Conservation (phyloP, 495 filamentous ascomycete genomes). For the Bombardia bombarda region DNA sequence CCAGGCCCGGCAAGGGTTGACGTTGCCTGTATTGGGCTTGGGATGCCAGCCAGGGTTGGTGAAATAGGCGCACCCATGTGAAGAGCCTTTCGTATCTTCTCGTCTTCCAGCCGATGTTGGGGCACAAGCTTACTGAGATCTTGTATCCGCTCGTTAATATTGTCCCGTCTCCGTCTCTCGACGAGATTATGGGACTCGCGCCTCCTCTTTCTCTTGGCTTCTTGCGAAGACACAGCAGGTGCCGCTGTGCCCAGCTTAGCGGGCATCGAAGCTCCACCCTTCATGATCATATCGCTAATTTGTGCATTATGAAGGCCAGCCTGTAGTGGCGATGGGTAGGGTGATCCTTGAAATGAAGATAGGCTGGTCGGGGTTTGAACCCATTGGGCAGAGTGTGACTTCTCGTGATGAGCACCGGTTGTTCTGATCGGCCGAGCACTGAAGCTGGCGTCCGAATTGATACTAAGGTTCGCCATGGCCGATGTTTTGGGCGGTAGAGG, state of each 20-base stretch:
- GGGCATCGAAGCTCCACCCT: conserved; percentile 49
- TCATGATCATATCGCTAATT: conserved; percentile 44
- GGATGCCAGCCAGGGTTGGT: conserved; percentile 57
- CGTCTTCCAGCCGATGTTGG: conserved; percentile 86
- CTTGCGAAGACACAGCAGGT: conserved; percentile 60
- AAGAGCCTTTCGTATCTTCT: conserved; percentile 91
- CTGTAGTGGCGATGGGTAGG: conserved; percentile 61
- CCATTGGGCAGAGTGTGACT: conserved; percentile 76
- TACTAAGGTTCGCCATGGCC: conserved; percentile 28
- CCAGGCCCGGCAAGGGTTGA: conserved; percentile 80
- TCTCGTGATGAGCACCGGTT: conserved; percentile 61
- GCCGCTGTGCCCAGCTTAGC: conserved; percentile 39
- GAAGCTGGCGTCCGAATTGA: conserved; percentile 39
- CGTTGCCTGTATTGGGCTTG: conserved; percentile 66
- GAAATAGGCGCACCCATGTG: conserved; percentile 84
- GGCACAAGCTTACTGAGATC: conserved; percentile 92
- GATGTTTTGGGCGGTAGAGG: conserved; percentile 72
- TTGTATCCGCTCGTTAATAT: conserved; percentile 98
- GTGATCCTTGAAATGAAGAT: conserved; percentile 72
- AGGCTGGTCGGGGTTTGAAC: conserved; percentile 65
- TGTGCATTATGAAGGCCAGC: conserved; percentile 34
- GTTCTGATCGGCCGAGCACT: conserved; percentile 68
- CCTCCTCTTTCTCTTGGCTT: conserved; percentile 83
- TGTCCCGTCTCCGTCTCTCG: conserved; percentile 87
- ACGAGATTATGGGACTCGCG: conserved; percentile 95